phyloP scores from a whole-genome alignment of 257 asterid species.

The Jacaranda mimosifolia region DNA sequence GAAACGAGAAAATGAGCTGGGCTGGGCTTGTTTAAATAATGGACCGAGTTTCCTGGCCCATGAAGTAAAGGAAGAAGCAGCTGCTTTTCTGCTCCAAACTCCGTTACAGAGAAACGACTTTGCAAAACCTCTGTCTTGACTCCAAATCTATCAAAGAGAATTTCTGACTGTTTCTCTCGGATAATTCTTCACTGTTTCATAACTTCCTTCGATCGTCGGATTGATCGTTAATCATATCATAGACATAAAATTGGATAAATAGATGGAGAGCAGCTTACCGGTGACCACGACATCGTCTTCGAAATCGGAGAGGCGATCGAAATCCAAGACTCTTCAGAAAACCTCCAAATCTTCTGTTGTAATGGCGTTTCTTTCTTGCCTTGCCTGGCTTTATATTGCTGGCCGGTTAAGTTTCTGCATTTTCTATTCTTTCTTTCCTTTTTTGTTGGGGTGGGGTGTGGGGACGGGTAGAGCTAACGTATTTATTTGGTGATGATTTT shows the following conservation, averaged over 20 bases:
- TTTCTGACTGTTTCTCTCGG: conserved; percentile 16
- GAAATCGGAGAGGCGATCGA: conserved; percentile 82
- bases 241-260: conserved; percentile 1
- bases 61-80: not conserved
- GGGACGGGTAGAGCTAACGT: not conserved
- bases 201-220: not conserved
- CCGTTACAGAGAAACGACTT: not conserved
- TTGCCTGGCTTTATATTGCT: conserved; percentile 93
- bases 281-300: conserved; percentile 53
- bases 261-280: conserved; percentile 75
- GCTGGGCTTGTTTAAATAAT: not conserved
- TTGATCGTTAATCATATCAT: not conserved
- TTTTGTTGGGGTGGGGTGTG: not conserved
- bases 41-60: not conserved
- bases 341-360: conserved; percentile 72
- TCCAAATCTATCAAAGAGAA: conserved; percentile 19
- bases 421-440: not conserved
- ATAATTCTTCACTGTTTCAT: conserved; percentile 13
- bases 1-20: not conserved
- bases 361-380: conserved; percentile 75
- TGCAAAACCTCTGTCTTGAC: not conserved
- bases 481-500: conserved; percentile 5
- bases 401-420: conserved; percentile 63
- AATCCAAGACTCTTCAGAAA: conserved; percentile 61
- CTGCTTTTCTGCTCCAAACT: not conserved